Evolutionary conservation across 2,329 filamentous ascomycete genomes (phyloP).

Genomic region (Phyllosticta ampelicida): DNA sequence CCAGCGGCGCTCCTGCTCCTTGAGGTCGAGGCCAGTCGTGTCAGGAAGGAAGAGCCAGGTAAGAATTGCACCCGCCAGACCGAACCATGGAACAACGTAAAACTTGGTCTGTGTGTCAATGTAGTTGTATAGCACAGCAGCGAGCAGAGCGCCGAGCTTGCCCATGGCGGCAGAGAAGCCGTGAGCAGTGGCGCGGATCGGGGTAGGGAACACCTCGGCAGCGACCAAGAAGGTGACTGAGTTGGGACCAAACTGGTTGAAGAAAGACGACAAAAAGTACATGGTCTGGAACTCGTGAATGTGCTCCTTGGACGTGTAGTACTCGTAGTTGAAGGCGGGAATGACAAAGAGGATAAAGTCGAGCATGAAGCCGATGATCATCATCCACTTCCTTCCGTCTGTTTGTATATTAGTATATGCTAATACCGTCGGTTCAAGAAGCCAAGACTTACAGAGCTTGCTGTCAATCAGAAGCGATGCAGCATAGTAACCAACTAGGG

Average conservation of each 20-base stretch:
- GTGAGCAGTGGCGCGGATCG: slow-evolving; percentile 85
- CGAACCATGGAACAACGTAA: slow-evolving; percentile 91
- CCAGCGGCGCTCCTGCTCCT: slow-evolving; percentile 96
- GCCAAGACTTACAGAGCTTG: slow-evolving; percentile 53
- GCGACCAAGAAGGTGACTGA: slow-evolving; percentile 92
- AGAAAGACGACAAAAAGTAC: slow-evolving; percentile 97
- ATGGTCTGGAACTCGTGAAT: slow-evolving; percentile 92
- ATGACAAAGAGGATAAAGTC: slow-evolving; percentile 90
- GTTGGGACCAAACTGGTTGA: slow-evolving; percentile 98
- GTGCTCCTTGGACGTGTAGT: slow-evolving; percentile 61
- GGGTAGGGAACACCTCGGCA: slow-evolving; percentile 91
- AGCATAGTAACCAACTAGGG: slow-evolving; percentile 77
- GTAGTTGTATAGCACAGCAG: slow-evolving; percentile 89
- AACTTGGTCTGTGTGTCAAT: slow-evolving; percentile 78
- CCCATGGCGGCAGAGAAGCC: slow-evolving; percentile 87
- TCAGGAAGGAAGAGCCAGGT: slow-evolving; percentile 87
- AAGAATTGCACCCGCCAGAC: slow-evolving; percentile 72
- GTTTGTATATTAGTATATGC: neutral
- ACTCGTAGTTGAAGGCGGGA: slow-evolving; percentile 76
- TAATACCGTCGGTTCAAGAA: neutral
- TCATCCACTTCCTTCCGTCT: slow-evolving; percentile 88
- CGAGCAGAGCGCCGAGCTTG: slow-evolving; percentile 78
- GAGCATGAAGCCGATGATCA: slow-evolving; percentile 85
- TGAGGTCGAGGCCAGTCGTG: slow-evolving; percentile 89
- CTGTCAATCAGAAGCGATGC: slow-evolving; percentile 86